Evolutionary conservation across 192 early-diverging fungal genomes (phyloP).

Genomic region (Rhizophagus prolifer): DNA sequence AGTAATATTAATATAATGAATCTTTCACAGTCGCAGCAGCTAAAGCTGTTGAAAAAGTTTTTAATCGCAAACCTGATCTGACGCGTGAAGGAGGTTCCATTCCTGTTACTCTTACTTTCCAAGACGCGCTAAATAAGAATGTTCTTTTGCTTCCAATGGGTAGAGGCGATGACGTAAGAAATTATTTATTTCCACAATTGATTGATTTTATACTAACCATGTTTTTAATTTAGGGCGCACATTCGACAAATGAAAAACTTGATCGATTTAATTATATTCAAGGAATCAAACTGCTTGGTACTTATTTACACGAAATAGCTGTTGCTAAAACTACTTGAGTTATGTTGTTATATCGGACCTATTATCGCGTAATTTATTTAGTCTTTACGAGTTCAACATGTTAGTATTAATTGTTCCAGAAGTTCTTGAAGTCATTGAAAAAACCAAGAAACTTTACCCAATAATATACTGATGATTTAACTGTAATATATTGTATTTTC

Average conservation of each 20-base stretch:
- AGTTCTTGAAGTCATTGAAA: no score
- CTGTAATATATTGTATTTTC: no score
- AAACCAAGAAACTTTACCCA: no score
- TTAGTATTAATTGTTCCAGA: no score
- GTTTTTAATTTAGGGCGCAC: conserved; percentile 67
- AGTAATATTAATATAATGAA: background rate
- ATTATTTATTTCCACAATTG: background rate
- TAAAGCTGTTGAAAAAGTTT: conserved; percentile 91
- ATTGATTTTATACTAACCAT: background rate
- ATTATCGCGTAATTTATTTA: no score
- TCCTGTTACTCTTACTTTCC: conserved; percentile 96
- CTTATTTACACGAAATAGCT: conserved; percentile 89
- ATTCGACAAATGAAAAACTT: conserved; percentile 97
- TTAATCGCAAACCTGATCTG: conserved; percentile 87
- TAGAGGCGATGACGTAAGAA: conserved; percentile 71
- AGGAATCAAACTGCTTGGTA: conserved; percentile 91
- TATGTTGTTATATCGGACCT: no score
- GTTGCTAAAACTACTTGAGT: conserved; percentile 15
- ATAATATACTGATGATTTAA: no score
- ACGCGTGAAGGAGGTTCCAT: conserved; percentile 98
- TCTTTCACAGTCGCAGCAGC: conserved; percentile 69
- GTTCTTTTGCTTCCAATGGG: conserved; percentile 97
- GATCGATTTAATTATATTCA: conserved; percentile 90
- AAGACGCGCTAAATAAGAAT: conserved; percentile 89
- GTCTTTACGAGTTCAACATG: no score